Evolutionary conservation across 2,329 filamentous ascomycete species (phyloP).

Genomic region (Onygenales sp.): DNA sequence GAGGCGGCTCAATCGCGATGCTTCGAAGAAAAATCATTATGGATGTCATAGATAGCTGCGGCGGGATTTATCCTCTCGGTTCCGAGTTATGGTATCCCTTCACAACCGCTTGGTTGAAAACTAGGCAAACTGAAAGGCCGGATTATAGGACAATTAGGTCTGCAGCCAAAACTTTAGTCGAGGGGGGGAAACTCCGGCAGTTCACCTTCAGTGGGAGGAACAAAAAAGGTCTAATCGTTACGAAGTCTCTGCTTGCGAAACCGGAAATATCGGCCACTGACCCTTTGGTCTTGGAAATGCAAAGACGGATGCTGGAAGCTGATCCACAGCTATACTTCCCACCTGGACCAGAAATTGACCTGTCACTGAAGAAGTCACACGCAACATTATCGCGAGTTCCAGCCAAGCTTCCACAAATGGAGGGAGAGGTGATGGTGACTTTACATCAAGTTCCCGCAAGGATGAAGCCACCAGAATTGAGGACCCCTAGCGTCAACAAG

Average conservation of each 20-base stretch:
- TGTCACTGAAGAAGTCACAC: slow-evolving; percentile 18
- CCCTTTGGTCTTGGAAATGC: slow-evolving; percentile 38
- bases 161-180: slow-evolving; percentile 41
- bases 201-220: slow-evolving; percentile 43
- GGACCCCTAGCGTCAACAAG: neutral
- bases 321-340: slow-evolving; percentile 38
- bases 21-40: slow-evolving; percentile 43
- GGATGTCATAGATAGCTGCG: slow-evolving; percentile 44
- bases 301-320: slow-evolving; percentile 40
- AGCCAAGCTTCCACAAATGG: slow-evolving; percentile 19
- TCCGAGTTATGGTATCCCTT: slow-evolving; percentile 48
- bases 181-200: slow-evolving; percentile 42
- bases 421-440: slow-evolving; percentile 24
- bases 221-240: slow-evolving; percentile 38
- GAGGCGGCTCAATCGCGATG: slow-evolving; percentile 35
- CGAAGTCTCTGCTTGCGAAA: slow-evolving; percentile 41
- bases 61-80: slow-evolving; percentile 47
- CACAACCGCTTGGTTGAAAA: slow-evolving; percentile 41
- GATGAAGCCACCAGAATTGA: slow-evolving; percentile 12
- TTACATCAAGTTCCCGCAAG: slow-evolving; percentile 27
- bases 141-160: slow-evolving; percentile 44
- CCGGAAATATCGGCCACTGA: slow-evolving; percentile 37
- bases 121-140: slow-evolving; percentile 36
- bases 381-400: slow-evolving; percentile 2
- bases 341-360: slow-evolving; percentile 29